Evolutionary conservation across 352 stramenopile genomes (phyloP), one percentile per base, ranked within the genome.

Genomic region (Globisporangium iwayamae): DNA sequence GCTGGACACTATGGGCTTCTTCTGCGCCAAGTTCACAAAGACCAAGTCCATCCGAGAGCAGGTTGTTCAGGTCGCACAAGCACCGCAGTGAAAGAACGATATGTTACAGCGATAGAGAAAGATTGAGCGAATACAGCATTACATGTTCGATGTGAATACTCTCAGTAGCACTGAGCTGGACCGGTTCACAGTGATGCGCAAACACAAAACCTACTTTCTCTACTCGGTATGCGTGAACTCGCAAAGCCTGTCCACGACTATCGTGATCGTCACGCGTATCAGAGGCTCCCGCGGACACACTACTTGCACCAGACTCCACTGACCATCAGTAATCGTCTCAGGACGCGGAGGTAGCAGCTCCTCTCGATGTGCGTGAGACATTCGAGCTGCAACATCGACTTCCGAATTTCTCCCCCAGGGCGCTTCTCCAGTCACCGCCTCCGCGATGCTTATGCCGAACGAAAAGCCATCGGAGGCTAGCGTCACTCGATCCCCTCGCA

Each of bases 1-100:
- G 48, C 68, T 90, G 0, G 91, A 98, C 65, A 96, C 90, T 11
- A 98, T 98, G 83, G 93, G 93, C 60, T 98, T 98, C 76, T 98
- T 98, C 67, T 87, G 95, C 60, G 91, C 91, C 62, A 96, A 97
- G 67, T 97, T 98, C 64, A 72, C 81, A 34, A 98, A 98, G 62
- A 91, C 84, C 9, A 68, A 70, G 7, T 85, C 82, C 5, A 79
- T 90, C 30, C 74, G 67, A 47, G 54, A 71, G 4, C 20, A 32
- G 7, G 28, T n/a, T 28, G 43, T 20, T 4, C 16, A 48, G 28
- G 18, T 8, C 8, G 7, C 48, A 22, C 45, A 50, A 0, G 61
- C 2, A 10, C 9, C 28, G 16, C n/a, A 46, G 18, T 46, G 11
- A 54, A 30, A 34, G 32, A 34, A 18, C 16, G 10, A 54, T n/a